phyloP scores from a whole-genome alignment of 257 asterid genomes.

The Petunia secreta region DNA sequence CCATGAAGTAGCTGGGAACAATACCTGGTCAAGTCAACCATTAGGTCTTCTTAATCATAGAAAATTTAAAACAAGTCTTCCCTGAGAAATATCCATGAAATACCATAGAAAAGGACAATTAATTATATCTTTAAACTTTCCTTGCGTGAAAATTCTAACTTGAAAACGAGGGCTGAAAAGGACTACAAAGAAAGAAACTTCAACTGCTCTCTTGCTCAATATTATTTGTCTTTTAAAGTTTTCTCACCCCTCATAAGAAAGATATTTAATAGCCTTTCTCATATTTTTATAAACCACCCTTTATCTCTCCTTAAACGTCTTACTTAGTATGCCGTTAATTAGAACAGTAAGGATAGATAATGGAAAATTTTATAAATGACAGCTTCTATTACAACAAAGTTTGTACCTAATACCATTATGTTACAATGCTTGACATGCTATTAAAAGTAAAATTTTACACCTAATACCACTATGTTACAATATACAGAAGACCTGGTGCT shows the following conservation, averaged over 20 bases:
- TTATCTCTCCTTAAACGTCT: no score
- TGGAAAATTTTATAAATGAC: no score
- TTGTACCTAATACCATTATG: no score
- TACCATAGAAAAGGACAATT: background rate
- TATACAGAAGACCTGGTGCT: background rate
- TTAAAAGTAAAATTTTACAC: background rate
- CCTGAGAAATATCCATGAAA: background rate
- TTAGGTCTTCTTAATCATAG: background rate
- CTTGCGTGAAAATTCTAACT: background rate
- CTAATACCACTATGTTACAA: background rate
- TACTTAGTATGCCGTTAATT: no score
- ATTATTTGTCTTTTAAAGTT: background rate
- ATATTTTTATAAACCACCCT: no score
- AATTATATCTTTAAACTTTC: background rate
- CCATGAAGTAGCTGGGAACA: conserved; percentile 13
- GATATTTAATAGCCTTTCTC: no score
- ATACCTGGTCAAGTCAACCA: conserved; percentile 11
- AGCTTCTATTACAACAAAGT: no score
- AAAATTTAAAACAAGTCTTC: background rate
- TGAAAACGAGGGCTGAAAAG: conserved; percentile 1
- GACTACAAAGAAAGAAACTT: background rate
- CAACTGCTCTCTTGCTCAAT: background rate
- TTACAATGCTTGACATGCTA: background rate
- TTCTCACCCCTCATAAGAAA: no score
- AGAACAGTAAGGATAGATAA: no score